Conservation (phyloP, 2,329 filamentous ascomycete genomes). For the Alternaria incomplexa region DNA sequence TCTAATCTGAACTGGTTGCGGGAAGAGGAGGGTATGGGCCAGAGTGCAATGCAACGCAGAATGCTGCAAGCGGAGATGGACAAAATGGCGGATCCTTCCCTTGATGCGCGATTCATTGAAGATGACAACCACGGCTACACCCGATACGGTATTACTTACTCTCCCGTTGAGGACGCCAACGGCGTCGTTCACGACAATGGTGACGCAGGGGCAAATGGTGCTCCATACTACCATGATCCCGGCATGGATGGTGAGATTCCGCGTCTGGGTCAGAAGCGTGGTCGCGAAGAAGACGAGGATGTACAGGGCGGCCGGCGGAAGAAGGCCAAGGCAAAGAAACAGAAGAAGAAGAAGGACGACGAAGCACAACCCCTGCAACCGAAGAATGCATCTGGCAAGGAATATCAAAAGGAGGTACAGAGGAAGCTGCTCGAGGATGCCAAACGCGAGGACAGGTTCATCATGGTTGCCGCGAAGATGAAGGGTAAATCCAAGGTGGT, state of each 20-base stretch:
- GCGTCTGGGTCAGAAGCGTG: constrained; percentile 41
- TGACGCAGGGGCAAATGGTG: constrained; percentile 19
- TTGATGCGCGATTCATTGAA: constrained; percentile 53
- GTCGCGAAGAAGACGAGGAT: constrained; percentile 35
- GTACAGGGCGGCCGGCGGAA: constrained; percentile 25
- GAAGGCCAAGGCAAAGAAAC: constrained; percentile 30
- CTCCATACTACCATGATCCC: constrained; percentile 33
- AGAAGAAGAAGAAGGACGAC: constrained; percentile 48
- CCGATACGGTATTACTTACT: constrained; percentile 52
- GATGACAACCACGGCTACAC: constrained; percentile 47
- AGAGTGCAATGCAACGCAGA: constrained; percentile 56
- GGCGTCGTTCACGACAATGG: constrained; percentile 34
- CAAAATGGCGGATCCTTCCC: constrained; percentile 54
- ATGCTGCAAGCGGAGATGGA: constrained; percentile 61
- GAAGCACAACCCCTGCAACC: constrained; percentile 39
- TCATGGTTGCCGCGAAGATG: constrained; percentile 54
- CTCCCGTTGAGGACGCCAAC: constrained; percentile 40
- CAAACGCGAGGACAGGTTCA: constrained; percentile 53
- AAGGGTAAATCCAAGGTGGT: constrained; percentile 54
- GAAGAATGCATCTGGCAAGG: constrained; percentile 53
- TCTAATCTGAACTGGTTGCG: constrained; percentile 87
- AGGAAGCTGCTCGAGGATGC: constrained; percentile 51
- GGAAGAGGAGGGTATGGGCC: constrained; percentile 54
- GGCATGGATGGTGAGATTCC: constrained; percentile 35
- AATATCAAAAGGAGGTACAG: constrained; percentile 57